A percentile compares a stretch with the other conserved stretches of the same genome.
These are phyloP conservation scores for Eimeria maxima DNA, from an alignment of 169 alveolate genomes.

Conservation along the genomic window DNA sequence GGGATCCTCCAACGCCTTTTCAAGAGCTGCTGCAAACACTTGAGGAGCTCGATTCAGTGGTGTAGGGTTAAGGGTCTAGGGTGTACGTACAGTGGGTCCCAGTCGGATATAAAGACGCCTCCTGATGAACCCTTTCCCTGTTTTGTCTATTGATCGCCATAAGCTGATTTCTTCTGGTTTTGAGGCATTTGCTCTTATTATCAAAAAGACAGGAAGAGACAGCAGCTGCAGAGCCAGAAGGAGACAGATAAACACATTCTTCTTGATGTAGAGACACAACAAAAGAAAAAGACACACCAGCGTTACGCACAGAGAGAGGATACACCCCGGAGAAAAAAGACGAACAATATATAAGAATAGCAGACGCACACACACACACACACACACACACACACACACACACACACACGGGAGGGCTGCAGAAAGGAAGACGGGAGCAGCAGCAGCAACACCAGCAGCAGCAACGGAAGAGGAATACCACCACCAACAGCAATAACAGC, in stretches of 20 bases:
- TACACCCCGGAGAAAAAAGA: too few species aligned
- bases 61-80: not conserved
- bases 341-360: too few species aligned
- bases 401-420: not conserved
- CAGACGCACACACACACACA: not conserved
- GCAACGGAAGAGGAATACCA: not conserved
- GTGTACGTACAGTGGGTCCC: not conserved
- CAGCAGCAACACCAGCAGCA: not conserved
- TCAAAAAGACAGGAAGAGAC: slow-evolving; percentile 21
- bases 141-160: slow-evolving; percentile 45
- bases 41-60: not conserved
- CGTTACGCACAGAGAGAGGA: not conserved
- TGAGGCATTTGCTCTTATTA: not conserved
- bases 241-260: not conserved
- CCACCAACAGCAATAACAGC: not conserved
- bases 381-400: not conserved
- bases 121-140: slow-evolving; percentile 35
- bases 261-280: too few species aligned
- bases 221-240: not conserved
- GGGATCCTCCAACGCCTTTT: not conserved
- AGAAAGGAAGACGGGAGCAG: not conserved
- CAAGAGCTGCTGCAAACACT: not conserved
- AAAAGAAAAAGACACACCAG: not conserved
- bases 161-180: not conserved
- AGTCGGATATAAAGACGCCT: not conserved